Base-by-base conservation (phyloP, 169 alveolate species). In the Plasmodium sp. region DNA sequence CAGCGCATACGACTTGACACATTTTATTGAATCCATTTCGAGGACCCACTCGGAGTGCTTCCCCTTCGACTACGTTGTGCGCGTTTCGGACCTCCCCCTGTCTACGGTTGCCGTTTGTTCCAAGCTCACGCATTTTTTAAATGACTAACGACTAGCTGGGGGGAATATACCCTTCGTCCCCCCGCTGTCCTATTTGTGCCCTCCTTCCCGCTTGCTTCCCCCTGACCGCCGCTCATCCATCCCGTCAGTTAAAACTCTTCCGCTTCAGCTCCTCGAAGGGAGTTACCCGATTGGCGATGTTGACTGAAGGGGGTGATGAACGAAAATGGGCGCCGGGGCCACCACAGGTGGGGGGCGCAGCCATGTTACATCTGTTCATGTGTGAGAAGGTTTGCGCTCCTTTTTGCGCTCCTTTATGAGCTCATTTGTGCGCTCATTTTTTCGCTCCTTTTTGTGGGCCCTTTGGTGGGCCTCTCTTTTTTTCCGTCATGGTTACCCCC, bases 101-200 rank as follows among this genome's bases (percentile, higher is more conserved):
- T 85, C 93, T 1, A 14, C 93, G 2, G 45, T 74, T 45, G 41
- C 93, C 27, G 41, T 85, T 22, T 51, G 86, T 54, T 67, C 83
- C 54, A 85, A 85, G 43, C 62, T 85, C 2, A 75, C 93, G n/a
- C 81, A 85, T 54, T 85, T 85, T 54, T 75, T 85, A 54, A 85
- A 85, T 75, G 79, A 84, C 14, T 18, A 71, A 41, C 12, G 79
- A 84, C 14, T 18, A 71, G 18, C 12, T n/a, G 56, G 58, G 45
- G 31, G 12, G 75, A n/a, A n/a, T n/a, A 36, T 36, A 1, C 4
- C 4, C 18, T 10, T 3, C 7, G 14, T 22, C 27, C 27, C 27
- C 27, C 27, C 27, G n/a, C 34, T 22, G 27, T 22, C 27, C 27
- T 22, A 22, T 22, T 22, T 62, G 36, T 27, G 10, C 31, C 3